A percentile compares a stretch with the other conserved stretches of the same genome.
Evolutionary conservation across 441 rosid genomes (phyloP).

Genomic region (Populus tomentosa): DNA sequence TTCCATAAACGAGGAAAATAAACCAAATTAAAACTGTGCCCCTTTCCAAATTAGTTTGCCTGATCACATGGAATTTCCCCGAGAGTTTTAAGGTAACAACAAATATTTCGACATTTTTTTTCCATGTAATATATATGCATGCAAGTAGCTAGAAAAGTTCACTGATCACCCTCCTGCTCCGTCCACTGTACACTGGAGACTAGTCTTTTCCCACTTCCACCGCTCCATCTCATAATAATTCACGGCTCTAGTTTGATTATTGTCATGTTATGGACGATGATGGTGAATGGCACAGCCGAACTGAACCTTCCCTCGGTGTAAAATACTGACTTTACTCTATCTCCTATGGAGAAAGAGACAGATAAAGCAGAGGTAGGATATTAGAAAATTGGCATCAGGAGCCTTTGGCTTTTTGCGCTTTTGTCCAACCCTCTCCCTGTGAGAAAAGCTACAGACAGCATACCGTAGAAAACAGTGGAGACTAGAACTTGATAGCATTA

Average conservation of each 20-base stretch:
- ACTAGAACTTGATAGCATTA: background rate
- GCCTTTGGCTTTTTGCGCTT: conserved; percentile 41
- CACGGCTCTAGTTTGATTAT: no score
- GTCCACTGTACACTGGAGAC: background rate
- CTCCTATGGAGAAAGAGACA: background rate
- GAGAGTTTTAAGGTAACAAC: background rate
- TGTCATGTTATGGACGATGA: background rate
- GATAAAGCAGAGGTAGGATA: background rate
- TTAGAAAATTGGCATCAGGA: conserved; percentile 9
- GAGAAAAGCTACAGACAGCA: background rate
- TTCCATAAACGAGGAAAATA: background rate
- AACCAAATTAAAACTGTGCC: no score
- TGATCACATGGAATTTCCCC: background rate
- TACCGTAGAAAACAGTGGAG: conserved; percentile 20
- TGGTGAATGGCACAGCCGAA: background rate
- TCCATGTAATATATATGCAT: background rate
- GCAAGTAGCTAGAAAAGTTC: background rate
- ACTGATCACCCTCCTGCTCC: background rate
- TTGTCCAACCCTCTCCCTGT: conserved; percentile 21
- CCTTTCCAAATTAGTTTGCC: background rate
- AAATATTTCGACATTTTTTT: background rate
- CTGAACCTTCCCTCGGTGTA: background rate
- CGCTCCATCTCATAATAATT: background rate
- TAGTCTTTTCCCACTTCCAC: background rate
- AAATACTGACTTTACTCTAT: background rate